Base-by-base conservation (phyloP, 2,329 filamentous ascomycete species). In the Huntiella bhutanensis region DNA sequence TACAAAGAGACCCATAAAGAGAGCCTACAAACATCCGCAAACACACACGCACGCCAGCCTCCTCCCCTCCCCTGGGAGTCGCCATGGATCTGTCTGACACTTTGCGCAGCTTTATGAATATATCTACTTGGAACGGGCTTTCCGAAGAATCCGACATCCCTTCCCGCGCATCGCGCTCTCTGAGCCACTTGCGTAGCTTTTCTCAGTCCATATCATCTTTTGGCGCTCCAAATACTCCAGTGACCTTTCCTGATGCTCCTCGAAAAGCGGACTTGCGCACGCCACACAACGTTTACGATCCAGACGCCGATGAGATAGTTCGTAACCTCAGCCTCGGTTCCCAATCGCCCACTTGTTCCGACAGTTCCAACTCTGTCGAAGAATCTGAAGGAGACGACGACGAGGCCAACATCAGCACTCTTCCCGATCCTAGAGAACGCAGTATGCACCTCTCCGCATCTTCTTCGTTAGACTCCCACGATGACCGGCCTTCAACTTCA, bases 391-490 rank as follows among this genome's bases (percentile, higher is more conserved):
- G 10, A 39, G 13, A 63, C 64, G 15, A 56, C 64, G 66, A 71
- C 41, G 69, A 71, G 53, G 68, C 74, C 55, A 73, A 75, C 54
- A 70, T 82, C 63, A 82, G 75, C 58, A 83, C 80, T 1, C 64
- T 83, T 44, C 78, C 79, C 35, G 75, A 79, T 55, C 75, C 75
- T 11, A 66, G 75, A 53, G 73, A 54, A 67, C 71, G 49, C 60
- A 64, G 17, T 64, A 66, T 54, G 70, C 66, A 45, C 64, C 70
- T 28, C 7, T 7, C 22, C 22, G 8, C 22, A 28, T 28, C 22
- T 28, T 28, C n/a, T 60, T 63, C 5, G 59, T 22, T 7, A 28
- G 41, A n/a, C 5, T 12, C 12, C 28, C 15, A 34, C 16, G 43
- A 42, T 33, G 17, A 44, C 19, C 32, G 16, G 7, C 22, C 35